phyloP scores from a whole-genome alignment of 1,139 yeast species.

The Hansenula lynferdii region DNA sequence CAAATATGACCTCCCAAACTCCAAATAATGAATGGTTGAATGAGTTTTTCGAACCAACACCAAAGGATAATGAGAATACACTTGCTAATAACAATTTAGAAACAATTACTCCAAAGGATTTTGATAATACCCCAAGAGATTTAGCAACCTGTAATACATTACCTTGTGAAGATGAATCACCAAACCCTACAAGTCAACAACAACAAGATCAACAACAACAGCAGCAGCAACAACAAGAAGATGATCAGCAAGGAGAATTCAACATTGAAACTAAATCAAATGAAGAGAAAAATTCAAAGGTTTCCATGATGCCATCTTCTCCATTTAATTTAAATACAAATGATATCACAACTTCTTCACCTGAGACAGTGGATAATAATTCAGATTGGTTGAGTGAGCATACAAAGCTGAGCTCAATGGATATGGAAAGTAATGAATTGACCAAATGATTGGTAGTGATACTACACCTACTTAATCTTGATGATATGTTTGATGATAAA shows the following conservation, averaged over 20 bases:
- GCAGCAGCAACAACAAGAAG: not conserved
- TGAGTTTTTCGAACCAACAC: conserved; percentile 35
- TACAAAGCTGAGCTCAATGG: conserved; percentile 1
- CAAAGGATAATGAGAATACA: conserved; percentile 33
- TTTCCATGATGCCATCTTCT: not conserved
- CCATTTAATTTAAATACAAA: not conserved
- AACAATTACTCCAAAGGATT: conserved; percentile 11
- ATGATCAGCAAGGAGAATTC: not conserved
- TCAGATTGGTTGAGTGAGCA: conserved; percentile 2
- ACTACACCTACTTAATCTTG: no score
- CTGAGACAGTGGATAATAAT: not conserved
- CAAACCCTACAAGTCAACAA: conserved; percentile 2
- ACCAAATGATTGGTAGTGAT: no score
- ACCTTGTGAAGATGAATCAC: conserved; percentile 27
- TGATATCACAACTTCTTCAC: not conserved
- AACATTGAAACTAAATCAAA: no score
- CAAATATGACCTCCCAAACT: conserved; percentile 8
- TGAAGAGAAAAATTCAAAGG: not conserved
- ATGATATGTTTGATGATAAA: no score
- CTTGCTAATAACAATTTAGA: no score
- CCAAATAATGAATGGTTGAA: conserved; percentile 23
- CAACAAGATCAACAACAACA: not conserved
- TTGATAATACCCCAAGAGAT: conserved; percentile 35
- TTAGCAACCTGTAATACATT: conserved; percentile 34
- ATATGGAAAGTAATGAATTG: not conserved